Evolutionary conservation across 2,329 filamentous ascomycete genomes (phyloP).

Genomic region (Epichloe sylvatica): DNA sequence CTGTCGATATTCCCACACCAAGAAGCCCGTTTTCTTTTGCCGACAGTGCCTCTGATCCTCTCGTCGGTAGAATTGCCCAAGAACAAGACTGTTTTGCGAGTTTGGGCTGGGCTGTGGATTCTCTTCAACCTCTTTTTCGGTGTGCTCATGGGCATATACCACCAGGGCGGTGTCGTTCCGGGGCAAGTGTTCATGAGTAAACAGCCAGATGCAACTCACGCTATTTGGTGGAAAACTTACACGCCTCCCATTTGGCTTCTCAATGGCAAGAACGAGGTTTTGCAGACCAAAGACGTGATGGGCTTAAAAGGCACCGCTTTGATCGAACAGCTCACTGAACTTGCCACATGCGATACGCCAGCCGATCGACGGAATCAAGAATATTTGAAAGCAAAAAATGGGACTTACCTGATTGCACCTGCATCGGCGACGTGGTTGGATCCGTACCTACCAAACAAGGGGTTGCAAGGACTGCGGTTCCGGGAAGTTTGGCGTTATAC

Average conservation of each 20-base stretch:
- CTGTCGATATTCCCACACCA: conserved; percentile 67
- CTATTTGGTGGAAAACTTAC: conserved; percentile 79
- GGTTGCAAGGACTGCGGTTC: conserved; percentile 46
- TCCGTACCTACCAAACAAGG: conserved; percentile 45
- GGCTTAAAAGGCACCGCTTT: conserved; percentile 49
- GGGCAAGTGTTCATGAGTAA: conserved; percentile 61
- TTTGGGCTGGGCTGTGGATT: conserved; percentile 51
- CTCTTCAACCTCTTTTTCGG: conserved; percentile 56
- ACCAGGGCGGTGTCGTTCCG: conserved; percentile 66
- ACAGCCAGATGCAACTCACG: conserved; percentile 53
- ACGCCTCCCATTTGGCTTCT: conserved; percentile 69
- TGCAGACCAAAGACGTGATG: conserved; percentile 63
- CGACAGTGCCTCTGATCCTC: conserved; percentile 61
- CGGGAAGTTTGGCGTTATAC: conserved; percentile 55
- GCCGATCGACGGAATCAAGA: conserved; percentile 40
- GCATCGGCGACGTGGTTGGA: conserved; percentile 58
- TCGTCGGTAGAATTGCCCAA: conserved; percentile 57
- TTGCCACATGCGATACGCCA: conserved; percentile 50
- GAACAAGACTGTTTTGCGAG: conserved; percentile 31
- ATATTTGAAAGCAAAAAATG: conserved; percentile 46
- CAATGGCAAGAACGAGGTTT: conserved; percentile 57
- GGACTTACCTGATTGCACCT: conserved; percentile 60
- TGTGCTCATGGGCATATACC: conserved; percentile 64
- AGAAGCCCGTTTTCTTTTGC: conserved; percentile 65
- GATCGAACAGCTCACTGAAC: conserved; percentile 40